Percentiles rank a stretch among this genome's conserved stretches.
phyloP scores from a whole-genome alignment of 1,284 basidiomycete genomes.

The Neotropicomus parvogracilis region DNA sequence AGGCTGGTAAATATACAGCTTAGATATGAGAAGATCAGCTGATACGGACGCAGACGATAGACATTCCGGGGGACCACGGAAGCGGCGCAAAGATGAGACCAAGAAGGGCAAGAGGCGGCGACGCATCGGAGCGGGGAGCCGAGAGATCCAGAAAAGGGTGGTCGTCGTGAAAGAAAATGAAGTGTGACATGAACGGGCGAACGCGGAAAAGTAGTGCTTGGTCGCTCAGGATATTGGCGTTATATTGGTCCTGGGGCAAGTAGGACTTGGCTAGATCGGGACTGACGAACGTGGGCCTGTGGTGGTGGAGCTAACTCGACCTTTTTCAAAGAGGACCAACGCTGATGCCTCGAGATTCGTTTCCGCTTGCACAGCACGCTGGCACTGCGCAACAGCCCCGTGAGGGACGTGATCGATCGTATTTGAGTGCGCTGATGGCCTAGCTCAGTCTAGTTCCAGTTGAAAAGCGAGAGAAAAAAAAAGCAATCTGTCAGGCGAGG shows the following conservation, averaged over 20 bases:
- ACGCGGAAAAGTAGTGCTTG: slow-evolving; percentile 5
- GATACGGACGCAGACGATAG: slow-evolving; percentile 8
- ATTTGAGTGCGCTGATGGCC: slow-evolving; percentile 7
- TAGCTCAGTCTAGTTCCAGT: slow-evolving; percentile 10
- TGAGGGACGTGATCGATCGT: slow-evolving; percentile 18
- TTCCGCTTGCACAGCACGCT: slow-evolving; percentile 14
- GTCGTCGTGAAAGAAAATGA: not conserved
- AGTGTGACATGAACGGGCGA: slow-evolving; percentile 10
- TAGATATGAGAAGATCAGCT: slow-evolving; percentile 7
- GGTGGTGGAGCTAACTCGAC: slow-evolving; percentile 11
- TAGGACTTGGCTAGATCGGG: slow-evolving; percentile 8
- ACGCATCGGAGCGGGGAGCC: slow-evolving; percentile 9
- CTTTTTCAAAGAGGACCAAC: slow-evolving; percentile 16
- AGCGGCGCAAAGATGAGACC: not conserved
- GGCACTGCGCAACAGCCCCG: slow-evolving; percentile 3
- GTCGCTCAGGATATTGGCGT: too few species aligned
- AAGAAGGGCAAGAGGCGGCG: not conserved
- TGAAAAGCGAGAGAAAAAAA: not conserved
- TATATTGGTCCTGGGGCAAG: slow-evolving; percentile 16
- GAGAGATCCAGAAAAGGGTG: not conserved
- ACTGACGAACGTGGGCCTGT: slow-evolving; percentile 10
- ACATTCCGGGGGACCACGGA: slow-evolving; percentile 1
- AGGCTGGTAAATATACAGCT: slow-evolving; percentile 17
- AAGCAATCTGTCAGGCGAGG: not conserved
- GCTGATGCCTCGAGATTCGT: slow-evolving; percentile 28